Evolutionary conservation across 208 protist genomes (phyloP), one percentile per base, ranked within the genome.

Genomic region (Endotrypanum monterogeii): DNA sequence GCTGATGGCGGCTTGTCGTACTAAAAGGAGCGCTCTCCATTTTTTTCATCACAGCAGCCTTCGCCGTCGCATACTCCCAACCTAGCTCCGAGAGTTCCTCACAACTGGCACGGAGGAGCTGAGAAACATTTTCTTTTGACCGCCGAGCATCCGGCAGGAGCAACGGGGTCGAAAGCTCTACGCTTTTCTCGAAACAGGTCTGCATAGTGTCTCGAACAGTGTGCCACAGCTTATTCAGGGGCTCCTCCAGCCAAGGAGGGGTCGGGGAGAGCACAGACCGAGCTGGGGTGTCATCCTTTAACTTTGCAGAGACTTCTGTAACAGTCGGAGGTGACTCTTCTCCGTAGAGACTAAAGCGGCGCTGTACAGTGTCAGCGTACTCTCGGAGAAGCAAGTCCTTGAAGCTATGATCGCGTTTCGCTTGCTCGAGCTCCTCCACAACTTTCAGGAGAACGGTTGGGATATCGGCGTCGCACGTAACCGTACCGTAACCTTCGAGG

Each of bases 351-450:
- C 70, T 25, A 58, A 94, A 86, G 6, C 72, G 79, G 14, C 67
- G 67, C 32, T 79, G 74, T 37, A 83, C 83, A 18, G 79, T 44
- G 1, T 71, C 72, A 67, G 82, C 79, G 70, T 93, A 94, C 62
- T 87, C 79, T 14, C 78, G 76, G 37, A 94, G 56, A 41, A 92
- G 77, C 52, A 85, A 48, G 54, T 81, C 75, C 54, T 88, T 85
- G 37, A 83, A 79, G 30, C 66, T 72, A 73, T 82, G 83, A 35
- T 88, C 83, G 12, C 78, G 58, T 71, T 85, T 88, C 0, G 79
- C 54, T 7, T 58, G 62, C 35, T 94, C 90, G 23, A 89, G 71
- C n/a, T 92, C 83, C 54, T 87, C 86, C 25, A 90, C 62, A 12
- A 91, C 62, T 18, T 69, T 71, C 8, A 87, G 68, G 41, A 91